A percentile compares a stretch with the other conserved stretches of the same genome.
Conservation (phyloP, 805 yeast genomes). For the Wickerhamiella allomyrinae region DNA sequence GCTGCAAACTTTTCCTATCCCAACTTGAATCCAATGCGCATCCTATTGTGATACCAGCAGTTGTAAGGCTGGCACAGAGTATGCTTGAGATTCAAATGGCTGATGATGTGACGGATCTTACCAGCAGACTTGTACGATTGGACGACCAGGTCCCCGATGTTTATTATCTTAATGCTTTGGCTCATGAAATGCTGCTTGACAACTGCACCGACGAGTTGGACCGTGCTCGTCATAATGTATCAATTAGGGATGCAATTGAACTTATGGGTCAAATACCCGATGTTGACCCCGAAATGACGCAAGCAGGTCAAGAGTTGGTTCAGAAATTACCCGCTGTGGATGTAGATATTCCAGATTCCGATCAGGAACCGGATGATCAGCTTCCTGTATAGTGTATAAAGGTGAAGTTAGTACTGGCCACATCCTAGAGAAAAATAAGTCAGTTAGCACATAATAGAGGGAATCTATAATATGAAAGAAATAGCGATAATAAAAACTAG, state of each 20-base stretch:
- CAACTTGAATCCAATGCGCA: conserved; percentile 26
- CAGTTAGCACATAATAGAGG: conserved; percentile 1
- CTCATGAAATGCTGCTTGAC: conserved; percentile 28
- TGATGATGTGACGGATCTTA: conserved; percentile 53
- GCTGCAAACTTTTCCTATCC: conserved; percentile 60
- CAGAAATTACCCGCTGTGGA: conserved; percentile 41
- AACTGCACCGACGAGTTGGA: conserved; percentile 4
- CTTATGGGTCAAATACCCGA: conserved; percentile 34
- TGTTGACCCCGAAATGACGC: conserved; percentile 43
- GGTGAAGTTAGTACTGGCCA: too few relatives aligned
- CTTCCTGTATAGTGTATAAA: too few relatives aligned
- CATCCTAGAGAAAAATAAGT: not conserved
- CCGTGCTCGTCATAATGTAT: conserved; percentile 27
- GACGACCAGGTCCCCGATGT: conserved; percentile 77
- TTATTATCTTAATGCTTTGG: conserved; percentile 70
- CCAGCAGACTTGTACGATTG: conserved; percentile 52
- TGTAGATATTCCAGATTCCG: conserved; percentile 22
- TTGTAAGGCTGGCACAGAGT: conserved; percentile 56
- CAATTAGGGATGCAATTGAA: conserved; percentile 29
- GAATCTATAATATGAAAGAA: too few relatives aligned
- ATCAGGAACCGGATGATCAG: conserved; percentile 8
- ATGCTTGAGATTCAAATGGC: conserved; percentile 63
- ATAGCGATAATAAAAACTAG: too few relatives aligned
- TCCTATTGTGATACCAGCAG: conserved; percentile 44
- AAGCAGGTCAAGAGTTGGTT: conserved; percentile 39